phyloP scores from a whole-genome alignment of 768 basidiomycete species.

The Xerocomellus dryophilus region DNA sequence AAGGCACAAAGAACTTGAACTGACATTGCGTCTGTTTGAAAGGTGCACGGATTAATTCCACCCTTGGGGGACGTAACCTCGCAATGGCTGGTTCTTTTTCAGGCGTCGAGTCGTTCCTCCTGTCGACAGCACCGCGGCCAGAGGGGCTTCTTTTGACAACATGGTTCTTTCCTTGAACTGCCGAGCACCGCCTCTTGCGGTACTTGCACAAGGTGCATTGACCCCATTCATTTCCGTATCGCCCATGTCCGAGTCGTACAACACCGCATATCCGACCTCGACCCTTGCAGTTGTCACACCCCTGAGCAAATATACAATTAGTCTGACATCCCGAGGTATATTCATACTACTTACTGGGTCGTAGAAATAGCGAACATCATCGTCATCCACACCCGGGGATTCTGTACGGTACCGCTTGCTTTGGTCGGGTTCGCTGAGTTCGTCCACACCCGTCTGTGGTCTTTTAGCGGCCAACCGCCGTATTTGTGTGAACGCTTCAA shows the following conservation, averaged over 20 bases:
- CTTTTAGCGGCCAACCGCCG: too few relatives aligned
- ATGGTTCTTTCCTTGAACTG: not conserved
- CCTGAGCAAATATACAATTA: not conserved
- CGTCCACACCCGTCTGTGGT: too few relatives aligned
- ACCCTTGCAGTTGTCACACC: not conserved
- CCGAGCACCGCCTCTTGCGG: constrained; percentile 1
- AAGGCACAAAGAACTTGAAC: not conserved
- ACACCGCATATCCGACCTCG: not conserved
- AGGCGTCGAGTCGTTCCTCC: too few relatives aligned
- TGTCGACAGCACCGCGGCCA: too few relatives aligned
- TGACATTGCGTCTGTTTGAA: not conserved
- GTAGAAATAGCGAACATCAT: not conserved
- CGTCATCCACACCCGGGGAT: not conserved
- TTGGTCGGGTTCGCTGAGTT: too few relatives aligned
- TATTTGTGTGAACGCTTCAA: too few relatives aligned
- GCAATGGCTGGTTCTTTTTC: not conserved
- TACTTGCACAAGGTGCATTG: not conserved
- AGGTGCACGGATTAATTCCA: not conserved
- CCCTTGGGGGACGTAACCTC: too few relatives aligned
- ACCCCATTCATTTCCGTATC: too few relatives aligned
- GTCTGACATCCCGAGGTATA: not conserved
- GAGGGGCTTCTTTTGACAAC: not conserved
- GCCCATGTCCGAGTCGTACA: too few relatives aligned
- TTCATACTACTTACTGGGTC: not conserved
- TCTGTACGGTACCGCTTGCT: not conserved